Base-by-base conservation (phyloP, 2,329 filamentous ascomycete genomes). In the Aspergillus sp. region DNA sequence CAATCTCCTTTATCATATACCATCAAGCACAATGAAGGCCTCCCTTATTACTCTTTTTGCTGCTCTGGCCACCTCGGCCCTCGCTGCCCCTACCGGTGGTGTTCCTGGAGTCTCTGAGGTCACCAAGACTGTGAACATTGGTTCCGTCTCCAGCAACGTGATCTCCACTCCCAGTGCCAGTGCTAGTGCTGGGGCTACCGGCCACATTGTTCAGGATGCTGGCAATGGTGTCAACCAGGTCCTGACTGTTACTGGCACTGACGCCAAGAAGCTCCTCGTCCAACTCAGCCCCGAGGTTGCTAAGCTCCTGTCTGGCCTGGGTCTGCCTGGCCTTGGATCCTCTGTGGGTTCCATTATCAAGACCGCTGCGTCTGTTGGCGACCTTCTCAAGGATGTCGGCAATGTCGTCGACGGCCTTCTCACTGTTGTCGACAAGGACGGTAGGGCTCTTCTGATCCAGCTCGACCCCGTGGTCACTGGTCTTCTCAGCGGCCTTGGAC, bases 201-300 rank as follows among this genome's bases (percentile, higher is more conserved):
- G 71, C 25, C 62, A 71, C 49, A 13, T 74, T 30, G 61, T 73
- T 49, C 65, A 70, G 66, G 62, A 73, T 57, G 65, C 68, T 30
- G 69, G 68, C 41, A 67, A 70, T 47, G 60, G 69, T 62, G 65
- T 72, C 59, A 60, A 73, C 61, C 64, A 70, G 62, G 62, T 69
- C 57, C 67, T 74, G 48, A 68, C 68, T 54, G 69, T 74, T 63
- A 65, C 62, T 19, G 72, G 70, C 53, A 60, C 65, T 17, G 63
- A 74, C 41, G 53, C 65, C 36, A 56, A 66, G 58, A 56, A 67
- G 53, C 68, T 74, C 56, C 70, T 74, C 63, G 58, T 73, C 25
- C 54, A 72, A 63, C 66, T 74, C 57, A 69, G 66, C 63, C 71
- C 72, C 17, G 68, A 72, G 56, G 69, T 73, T 54, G 54, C 70